These are phyloP conservation scores for Tausonia pullulans DNA, from an alignment of 1,284 basidiomycete genomes.

Conservation along the genomic window DNA sequence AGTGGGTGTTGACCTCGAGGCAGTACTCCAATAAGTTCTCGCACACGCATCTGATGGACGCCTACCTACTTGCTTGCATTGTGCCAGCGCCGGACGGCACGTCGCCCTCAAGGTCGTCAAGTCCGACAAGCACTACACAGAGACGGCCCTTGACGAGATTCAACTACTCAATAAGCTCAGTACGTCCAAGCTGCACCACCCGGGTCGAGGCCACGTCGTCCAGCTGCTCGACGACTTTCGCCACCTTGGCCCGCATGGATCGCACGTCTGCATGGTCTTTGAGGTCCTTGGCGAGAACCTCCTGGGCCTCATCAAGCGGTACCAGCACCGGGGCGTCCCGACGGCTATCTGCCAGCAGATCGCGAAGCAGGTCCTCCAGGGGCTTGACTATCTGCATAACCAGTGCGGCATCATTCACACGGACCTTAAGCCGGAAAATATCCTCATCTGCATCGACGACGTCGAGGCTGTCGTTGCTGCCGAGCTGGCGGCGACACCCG, in stretches of 20 bases:
- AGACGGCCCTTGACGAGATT: constrained; percentile 97
- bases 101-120: constrained; percentile 99
- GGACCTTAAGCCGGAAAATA: constrained; percentile 96
- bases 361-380: constrained; percentile 88
- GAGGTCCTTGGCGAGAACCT: constrained; percentile 97
- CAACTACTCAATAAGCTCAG: constrained; percentile 93
- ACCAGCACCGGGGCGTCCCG: constrained; percentile 76
- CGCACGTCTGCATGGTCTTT: constrained; percentile 99
- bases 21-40: constrained; percentile 27
- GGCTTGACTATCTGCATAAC: constrained; percentile 94
- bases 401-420: constrained; percentile 93
- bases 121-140: constrained; percentile 91
- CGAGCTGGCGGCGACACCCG: constrained; percentile 54
- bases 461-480: constrained; percentile 86
- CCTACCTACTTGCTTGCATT: background rate
- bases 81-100: constrained; percentile 71
- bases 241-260: constrained; percentile 91
- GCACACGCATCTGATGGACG: background rate
- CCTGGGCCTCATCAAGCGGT: constrained; percentile 88
- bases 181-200: constrained; percentile 57
- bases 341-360: constrained; percentile 91
- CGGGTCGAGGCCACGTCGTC: constrained; percentile 57
- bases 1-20: constrained; percentile 42
- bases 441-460: constrained; percentile 93
- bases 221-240: constrained; percentile 94